Evolutionary conservation across 2,329 filamentous ascomycete species (phyloP), one percentile per base, ranked within the genome.

Genomic region (Byssothecium circinans): DNA sequence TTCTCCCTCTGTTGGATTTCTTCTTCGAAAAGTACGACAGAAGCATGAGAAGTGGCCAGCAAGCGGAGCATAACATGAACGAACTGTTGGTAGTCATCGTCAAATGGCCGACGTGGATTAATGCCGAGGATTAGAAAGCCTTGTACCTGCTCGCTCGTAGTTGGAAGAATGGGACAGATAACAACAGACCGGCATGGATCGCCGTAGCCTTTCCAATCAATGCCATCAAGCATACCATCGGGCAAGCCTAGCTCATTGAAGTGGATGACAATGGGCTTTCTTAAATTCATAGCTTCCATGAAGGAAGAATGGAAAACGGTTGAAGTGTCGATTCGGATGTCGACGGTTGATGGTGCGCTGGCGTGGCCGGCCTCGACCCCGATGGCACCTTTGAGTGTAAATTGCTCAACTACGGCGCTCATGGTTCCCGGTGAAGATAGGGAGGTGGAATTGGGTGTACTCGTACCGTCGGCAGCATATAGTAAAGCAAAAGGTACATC

Each of bases 41-140:
- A 66, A 8, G 71, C 67, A 2, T 73, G 62, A 18, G 68, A 65
- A 5, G 73, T 74, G 25, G 64, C 64, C 5, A 75, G 54, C 0
- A 74, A 49, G 19, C 73, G 66, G 3, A 58, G 59, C 6, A 69
- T 51, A 1, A 74, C 58, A 12, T 64, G 48, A 1, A 71, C 53
- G 42, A 71, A 75, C 4, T 71, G 55, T 15, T 64, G 57, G 49
- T 74, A 75, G 7, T 72, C 68, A n/a, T 69, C 60, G 36, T 74
- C 66, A 30, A 68, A 71, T 0, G 69, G 66, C 20, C 64, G 59
- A 3, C 72, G 62, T 11, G 73, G 70, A 33, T 71, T 73, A 0
- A 75, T 42, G 0, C 71, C 73, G 14, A 73, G 50, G 0, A 76
- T 56, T 18, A 75, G 48, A 29, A 76, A 69, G 2, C 69, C 74